A percentile compares a stretch with the other conserved stretches of the same genome.
These are phyloP conservation scores for Chlorella variabilis DNA, from an alignment of 163 green algal genomes.

Conservation along the genomic window DNA sequence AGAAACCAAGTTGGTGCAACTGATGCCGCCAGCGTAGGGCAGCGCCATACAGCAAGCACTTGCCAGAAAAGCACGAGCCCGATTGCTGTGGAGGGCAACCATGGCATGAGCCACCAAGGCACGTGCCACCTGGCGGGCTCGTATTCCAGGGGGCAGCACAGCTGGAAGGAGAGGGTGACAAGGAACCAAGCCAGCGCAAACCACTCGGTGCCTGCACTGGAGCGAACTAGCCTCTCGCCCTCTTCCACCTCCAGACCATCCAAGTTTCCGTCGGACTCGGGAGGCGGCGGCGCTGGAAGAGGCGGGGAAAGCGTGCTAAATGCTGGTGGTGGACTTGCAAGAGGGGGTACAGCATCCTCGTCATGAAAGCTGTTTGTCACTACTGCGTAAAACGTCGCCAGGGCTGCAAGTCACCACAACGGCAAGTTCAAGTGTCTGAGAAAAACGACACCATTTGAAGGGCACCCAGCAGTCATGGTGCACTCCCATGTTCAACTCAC, in stretches of 20 bases:
- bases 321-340: too few relatives aligned
- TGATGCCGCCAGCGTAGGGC: too few relatives aligned
- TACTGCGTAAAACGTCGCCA: slow-evolving; percentile 9
- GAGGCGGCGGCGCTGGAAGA: too few relatives aligned
- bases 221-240: neutral
- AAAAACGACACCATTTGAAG: too few relatives aligned
- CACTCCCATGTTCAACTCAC: too few relatives aligned
- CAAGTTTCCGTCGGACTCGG: too few relatives aligned
- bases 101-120: slow-evolving; percentile 34
- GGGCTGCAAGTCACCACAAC: neutral
- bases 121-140: slow-evolving; percentile 19
- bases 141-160: slow-evolving; percentile 33
- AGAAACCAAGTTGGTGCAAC: too few relatives aligned
- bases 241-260: neutral
- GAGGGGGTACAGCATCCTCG: too few relatives aligned
- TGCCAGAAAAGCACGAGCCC: slow-evolving; percentile 32
- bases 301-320: too few relatives aligned
- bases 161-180: slow-evolving; percentile 22
- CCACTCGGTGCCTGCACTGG: neutral
- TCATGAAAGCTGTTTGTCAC: neutral
- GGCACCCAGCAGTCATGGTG: too few relatives aligned
- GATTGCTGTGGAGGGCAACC: slow-evolving; percentile 41
- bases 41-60: neutral
- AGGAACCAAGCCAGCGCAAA: slow-evolving; percentile 12
- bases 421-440: too few relatives aligned